Conservation (phyloP, 768 basidiomycete species). For the Erythrobasidium yunnanense region DNA sequence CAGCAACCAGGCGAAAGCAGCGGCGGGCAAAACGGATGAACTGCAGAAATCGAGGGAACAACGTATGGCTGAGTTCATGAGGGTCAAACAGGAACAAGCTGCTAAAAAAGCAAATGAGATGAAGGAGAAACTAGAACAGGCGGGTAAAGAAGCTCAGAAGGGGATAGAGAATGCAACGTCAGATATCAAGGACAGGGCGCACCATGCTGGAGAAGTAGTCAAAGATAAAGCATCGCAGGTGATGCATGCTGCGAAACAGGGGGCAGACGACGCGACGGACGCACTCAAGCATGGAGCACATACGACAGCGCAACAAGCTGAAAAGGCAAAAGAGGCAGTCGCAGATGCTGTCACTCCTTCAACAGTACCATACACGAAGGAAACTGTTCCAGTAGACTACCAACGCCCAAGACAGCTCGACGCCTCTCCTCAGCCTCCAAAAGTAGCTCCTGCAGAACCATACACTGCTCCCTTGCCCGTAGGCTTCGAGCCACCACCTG, state of each 20-base stretch:
- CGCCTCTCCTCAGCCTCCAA: constrained; percentile 39
- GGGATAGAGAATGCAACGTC: constrained; percentile 38
- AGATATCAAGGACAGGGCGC: constrained; percentile 39
- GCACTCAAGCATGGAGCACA: neutral
- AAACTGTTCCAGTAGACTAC: constrained; percentile 36
- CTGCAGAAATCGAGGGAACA: constrained; percentile 28
- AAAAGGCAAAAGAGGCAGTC: constrained; percentile 1
- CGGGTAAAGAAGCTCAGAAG: constrained; percentile 41
- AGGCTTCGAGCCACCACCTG: constrained; percentile 87
- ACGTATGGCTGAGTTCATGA: constrained; percentile 28
- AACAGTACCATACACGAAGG: neutral
- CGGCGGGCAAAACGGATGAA: constrained; percentile 33
- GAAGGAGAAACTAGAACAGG: constrained; percentile 49
- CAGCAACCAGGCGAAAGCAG: constrained; percentile 33
- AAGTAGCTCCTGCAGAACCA: constrained; percentile 41
- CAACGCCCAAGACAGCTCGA: constrained; percentile 40
- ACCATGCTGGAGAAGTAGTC: constrained; percentile 20
- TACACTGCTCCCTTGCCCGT: constrained; percentile 69
- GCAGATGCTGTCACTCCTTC: neutral
- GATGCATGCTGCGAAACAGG: neutral
- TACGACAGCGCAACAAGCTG: neutral
- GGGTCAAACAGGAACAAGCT: constrained; percentile 31
- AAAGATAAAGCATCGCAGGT: constrained; percentile 41
- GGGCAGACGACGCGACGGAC: constrained; percentile 10
- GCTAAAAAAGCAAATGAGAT: constrained; percentile 35